Percentiles rank a stretch among this genome's conserved stretches.
Evolutionary conservation across 345 rosid species (phyloP).

Genomic region (Adansonia digitata): DNA sequence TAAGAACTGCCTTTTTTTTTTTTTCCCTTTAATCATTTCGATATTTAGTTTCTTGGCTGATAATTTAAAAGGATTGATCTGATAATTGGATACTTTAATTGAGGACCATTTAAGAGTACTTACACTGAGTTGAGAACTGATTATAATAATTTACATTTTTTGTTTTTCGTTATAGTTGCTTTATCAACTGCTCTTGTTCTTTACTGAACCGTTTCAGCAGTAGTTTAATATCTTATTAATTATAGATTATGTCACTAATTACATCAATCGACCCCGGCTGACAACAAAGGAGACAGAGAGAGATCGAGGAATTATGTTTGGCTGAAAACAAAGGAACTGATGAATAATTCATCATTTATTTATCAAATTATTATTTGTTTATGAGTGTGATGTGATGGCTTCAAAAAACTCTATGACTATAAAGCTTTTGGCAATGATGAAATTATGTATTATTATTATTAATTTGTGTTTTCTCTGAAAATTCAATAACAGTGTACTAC

Average conservation of each 20-base stretch:
- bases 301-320: background rate
- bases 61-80: conserved; percentile 1
- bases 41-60: background rate
- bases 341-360: background rate
- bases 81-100: background rate
- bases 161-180: background rate
- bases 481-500: background rate
- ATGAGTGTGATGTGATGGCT: conserved; percentile 19
- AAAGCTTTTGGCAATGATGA: background rate
- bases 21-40: background rate
- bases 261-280: background rate
- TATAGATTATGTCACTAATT: conserved; percentile 1
- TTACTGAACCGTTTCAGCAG: background rate
- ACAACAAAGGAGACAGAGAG: no score
- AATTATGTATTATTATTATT: no score
- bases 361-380: background rate
- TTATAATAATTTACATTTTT: background rate
- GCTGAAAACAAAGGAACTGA: background rate
- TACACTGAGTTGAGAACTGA: background rate
- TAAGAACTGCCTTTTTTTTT: conserved; percentile 16
- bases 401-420: conserved; percentile 17
- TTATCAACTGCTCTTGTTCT: background rate
- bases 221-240: background rate
- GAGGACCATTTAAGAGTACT: background rate
- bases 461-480: background rate